Evolutionary conservation across 2,329 filamentous ascomycete genomes (phyloP), one percentile per base, ranked within the genome.

Genomic region (Aureobasidium sp.): DNA sequence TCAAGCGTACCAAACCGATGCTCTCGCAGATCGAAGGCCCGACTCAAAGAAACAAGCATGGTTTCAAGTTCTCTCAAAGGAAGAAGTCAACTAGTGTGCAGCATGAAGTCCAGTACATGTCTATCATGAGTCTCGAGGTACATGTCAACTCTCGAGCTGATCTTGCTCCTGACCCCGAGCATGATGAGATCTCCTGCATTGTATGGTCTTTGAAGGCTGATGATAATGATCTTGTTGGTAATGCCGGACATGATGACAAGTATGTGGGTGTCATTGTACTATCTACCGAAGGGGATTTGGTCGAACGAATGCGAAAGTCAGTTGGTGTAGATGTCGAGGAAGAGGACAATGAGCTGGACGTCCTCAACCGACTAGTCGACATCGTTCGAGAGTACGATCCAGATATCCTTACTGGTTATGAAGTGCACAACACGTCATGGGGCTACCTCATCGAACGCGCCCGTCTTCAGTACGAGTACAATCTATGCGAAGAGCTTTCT

Each of bases 381-480:
- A 90, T 97, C 72, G 95, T 99, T 25, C 89, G 94, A 43, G 83
- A 84, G 4, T 87, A 92, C 72, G 96, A 99, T 76, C 96, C 96
- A 0, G 96, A 99, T 73, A 93, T 99, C 33, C 83, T 99, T 48
- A 96, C 95, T 0, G 96, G 96, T 0, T 99, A 96, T 72, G 96
- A 99, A 78, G 94, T 98, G 0, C 94, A 98, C 74, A 93, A 94
- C 62, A 87, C 90, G 66, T 98, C 95, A 0, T 99, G 96, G 96
- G 96, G 97, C 1, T 99, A 97, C 77, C 79, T 99, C 43, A 95
- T 98, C 56, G 95, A 99, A 79, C 89, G 96, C 60, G 95, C 95
- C 16, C 87, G 92, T 36, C 79, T 92, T 68, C 93, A 95, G 76
- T 98, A 95, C 73, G 95, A 97, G 68, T 96, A 93, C 76, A 91